These are phyloP conservation scores for Rhynchospora pubera DNA, from an alignment of 176 grass and related monocot species.

Conservation along the genomic window DNA sequence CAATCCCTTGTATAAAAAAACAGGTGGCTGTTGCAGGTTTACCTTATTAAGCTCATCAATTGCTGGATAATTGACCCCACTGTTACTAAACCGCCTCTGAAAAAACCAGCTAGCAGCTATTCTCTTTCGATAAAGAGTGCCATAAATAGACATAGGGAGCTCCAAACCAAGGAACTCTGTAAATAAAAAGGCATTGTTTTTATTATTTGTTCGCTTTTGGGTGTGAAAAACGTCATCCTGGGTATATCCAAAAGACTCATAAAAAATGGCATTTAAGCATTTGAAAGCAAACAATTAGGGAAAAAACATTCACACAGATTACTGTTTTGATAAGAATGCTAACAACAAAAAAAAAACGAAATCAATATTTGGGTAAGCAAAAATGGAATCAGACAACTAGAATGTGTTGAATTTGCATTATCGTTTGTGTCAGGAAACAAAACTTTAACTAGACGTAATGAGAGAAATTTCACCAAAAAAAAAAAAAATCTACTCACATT, in stretches of 20 bases:
- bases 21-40: not conserved
- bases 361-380: too few species aligned
- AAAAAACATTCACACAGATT: not conserved
- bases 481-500: not conserved
- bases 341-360: too few species aligned
- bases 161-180: not conserved
- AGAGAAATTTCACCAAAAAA: too few species aligned
- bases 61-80: not conserved
- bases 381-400: too few species aligned
- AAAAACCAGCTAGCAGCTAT: not conserved
- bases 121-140: conserved; percentile 6
- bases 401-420: not conserved
- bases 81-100: conserved; percentile 1
- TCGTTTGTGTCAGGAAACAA: not conserved
- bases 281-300: not conserved
- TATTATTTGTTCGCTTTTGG: not conserved
- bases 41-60: conserved; percentile 28
- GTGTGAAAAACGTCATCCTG: not conserved
- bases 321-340: not conserved
- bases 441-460: not conserved
- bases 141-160: conserved; percentile 3
- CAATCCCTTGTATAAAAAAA: too few species aligned
- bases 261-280: not conserved
- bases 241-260: not conserved
- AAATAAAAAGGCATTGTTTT: not conserved